Evolutionary conservation across 805 yeast species (phyloP).

Genomic region (Yamadazyma sp.): DNA sequence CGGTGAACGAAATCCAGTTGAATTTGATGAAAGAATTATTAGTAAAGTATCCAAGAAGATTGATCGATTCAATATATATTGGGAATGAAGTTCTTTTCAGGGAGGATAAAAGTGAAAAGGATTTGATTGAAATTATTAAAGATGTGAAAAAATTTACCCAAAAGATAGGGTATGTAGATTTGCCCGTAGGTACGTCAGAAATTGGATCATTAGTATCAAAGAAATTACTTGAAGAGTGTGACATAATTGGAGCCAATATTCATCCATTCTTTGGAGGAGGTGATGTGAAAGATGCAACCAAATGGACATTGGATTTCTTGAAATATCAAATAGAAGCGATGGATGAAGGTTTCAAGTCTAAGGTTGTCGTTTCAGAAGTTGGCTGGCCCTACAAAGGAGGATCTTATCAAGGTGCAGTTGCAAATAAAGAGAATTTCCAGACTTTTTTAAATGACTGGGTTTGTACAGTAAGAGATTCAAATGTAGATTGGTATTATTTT

Average conservation of each 20-base stretch:
- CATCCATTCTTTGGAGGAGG: slow-evolving; percentile 71
- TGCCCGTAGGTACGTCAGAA: slow-evolving; percentile 65
- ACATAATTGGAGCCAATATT: slow-evolving; percentile 58
- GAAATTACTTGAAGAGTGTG: slow-evolving; percentile 42
- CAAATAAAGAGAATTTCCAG: slow-evolving; percentile 44
- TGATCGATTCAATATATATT: slow-evolving; percentile 51
- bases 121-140: slow-evolving; percentile 40
- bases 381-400: slow-evolving; percentile 78
- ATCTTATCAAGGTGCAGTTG: slow-evolving; percentile 39
- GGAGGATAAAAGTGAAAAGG: slow-evolving; percentile 39
- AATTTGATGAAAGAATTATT: slow-evolving; percentile 41
- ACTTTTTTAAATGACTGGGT: slow-evolving; percentile 50
- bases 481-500: slow-evolving; percentile 53
- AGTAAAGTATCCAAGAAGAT: slow-evolving; percentile 38
- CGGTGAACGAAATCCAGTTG: slow-evolving; percentile 46
- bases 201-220: slow-evolving; percentile 46
- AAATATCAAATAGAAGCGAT: slow-evolving; percentile 41
- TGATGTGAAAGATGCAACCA: slow-evolving; percentile 41
- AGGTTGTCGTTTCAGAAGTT: slow-evolving; percentile 53
- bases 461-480: slow-evolving; percentile 38
- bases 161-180: slow-evolving; percentile 25
- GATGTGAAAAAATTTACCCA: slow-evolving; percentile 38
- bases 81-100: slow-evolving; percentile 65
- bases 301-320: slow-evolving; percentile 52
- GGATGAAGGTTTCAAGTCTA: slow-evolving; percentile 22